These are phyloP conservation scores for Calonectria pseudoturangicola DNA, from an alignment of 2,329 filamentous ascomycete species.

Conservation along the genomic window DNA sequence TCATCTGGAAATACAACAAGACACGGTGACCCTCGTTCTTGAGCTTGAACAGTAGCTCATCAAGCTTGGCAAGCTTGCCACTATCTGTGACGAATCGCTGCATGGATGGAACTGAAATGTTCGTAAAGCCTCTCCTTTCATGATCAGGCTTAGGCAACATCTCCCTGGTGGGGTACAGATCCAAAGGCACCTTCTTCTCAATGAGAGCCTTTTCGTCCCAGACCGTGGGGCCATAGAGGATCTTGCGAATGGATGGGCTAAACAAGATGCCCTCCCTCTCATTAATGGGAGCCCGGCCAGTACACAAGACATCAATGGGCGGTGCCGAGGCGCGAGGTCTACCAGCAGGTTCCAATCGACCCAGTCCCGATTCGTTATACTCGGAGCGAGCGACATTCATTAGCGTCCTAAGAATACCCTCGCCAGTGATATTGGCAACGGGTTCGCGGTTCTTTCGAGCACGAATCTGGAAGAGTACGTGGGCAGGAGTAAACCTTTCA, in stretches of 20 bases:
- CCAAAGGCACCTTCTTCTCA: conserved; percentile 80
- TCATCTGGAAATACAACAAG: conserved; percentile 99
- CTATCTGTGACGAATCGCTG: conserved; percentile 97
- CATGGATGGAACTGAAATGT: conserved; percentile 97
- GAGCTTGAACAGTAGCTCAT: conserved; percentile 89
- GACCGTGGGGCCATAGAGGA: conserved; percentile 80
- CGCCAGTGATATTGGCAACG: conserved; percentile 80
- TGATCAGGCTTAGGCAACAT: conserved; percentile 87
- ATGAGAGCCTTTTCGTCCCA: conserved; percentile 84
- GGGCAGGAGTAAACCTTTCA: conserved; percentile 79
- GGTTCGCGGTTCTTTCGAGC: conserved; percentile 80
- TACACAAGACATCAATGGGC: conserved; percentile 87
- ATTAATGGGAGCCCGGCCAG: conserved; percentile 76
- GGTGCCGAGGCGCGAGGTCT: conserved; percentile 88
- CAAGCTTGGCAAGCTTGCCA: conserved; percentile 94
- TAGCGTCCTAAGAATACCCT: conserved; percentile 83
- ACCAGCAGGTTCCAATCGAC: conserved; percentile 87
- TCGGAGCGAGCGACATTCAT: conserved; percentile 84
- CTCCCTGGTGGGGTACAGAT: conserved; percentile 76
- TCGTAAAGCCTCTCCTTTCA: conserved; percentile 88
- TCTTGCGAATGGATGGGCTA: conserved; percentile 83
- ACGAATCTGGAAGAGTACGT: conserved; percentile 88
- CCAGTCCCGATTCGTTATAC: conserved; percentile 82
- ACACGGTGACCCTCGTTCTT: conserved; percentile 96
- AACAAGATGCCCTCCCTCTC: conserved; percentile 87